Conservation (phyloP, 2,329 filamentous ascomycete genomes). For the Aspergillus aculeatus region DNA sequence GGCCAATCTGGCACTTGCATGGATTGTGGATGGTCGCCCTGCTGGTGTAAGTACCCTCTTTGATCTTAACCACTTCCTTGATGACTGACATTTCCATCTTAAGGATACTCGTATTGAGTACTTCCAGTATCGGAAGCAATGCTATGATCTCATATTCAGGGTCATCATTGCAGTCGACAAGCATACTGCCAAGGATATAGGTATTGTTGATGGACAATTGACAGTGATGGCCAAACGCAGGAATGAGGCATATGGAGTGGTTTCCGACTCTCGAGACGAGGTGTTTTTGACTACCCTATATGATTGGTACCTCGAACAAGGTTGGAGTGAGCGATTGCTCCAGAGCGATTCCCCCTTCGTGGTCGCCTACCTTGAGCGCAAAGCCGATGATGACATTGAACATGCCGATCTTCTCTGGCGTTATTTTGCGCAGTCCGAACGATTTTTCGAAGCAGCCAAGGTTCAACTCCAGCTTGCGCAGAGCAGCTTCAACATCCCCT, state of each 20-base stretch:
- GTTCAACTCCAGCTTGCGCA: slow-evolving; percentile 82
- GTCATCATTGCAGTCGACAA: slow-evolving; percentile 75
- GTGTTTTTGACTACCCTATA: slow-evolving; percentile 97
- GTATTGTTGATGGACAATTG: slow-evolving; percentile 72
- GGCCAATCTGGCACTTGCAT: slow-evolving; percentile 78
- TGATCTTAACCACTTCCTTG: neutral
- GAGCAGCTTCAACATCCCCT: slow-evolving; percentile 74
- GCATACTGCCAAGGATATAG: slow-evolving; percentile 66
- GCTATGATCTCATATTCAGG: slow-evolving; percentile 85
- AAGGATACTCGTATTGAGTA: slow-evolving; percentile 66
- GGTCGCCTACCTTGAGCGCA: slow-evolving; percentile 77
- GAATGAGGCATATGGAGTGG: slow-evolving; percentile 84
- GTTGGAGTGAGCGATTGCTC: slow-evolving; percentile 81
- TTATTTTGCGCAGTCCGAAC: slow-evolving; percentile 81
- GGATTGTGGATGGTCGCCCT: slow-evolving; percentile 81
- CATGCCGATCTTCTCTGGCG: slow-evolving; percentile 91
- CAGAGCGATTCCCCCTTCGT: slow-evolving; percentile 83
- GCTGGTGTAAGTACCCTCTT: slow-evolving; percentile 43
- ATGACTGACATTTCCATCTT: slow-evolving; percentile 14
- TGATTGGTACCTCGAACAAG: slow-evolving; percentile 89
- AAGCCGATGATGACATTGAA: slow-evolving; percentile 67
- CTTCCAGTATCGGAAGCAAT: slow-evolving; percentile 70
- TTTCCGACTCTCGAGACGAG: slow-evolving; percentile 83
- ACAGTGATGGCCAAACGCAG: slow-evolving; percentile 75
- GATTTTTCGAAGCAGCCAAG: slow-evolving; percentile 81